A percentile compares a stretch with the other conserved stretches of the same genome.
Conservation (phyloP, 345 rosid species). For the Kandelia obovata region DNA sequence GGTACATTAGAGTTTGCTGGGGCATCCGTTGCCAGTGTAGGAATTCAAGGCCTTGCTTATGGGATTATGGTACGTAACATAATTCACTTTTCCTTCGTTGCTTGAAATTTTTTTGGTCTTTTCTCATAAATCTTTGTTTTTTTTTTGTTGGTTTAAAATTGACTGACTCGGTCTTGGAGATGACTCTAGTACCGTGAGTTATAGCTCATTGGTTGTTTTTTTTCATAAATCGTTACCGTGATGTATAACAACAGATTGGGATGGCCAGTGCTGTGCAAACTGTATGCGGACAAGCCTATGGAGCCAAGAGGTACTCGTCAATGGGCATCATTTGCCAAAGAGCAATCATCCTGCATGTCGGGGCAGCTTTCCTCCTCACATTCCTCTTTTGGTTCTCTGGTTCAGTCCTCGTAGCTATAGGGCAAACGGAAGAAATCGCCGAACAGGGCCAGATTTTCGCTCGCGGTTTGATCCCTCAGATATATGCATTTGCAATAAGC, state of each 20-base stretch:
- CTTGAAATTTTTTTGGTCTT: neutral
- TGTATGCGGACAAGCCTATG: conserved; percentile 92
- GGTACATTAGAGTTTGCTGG: conserved; percentile 81
- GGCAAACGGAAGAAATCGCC: conserved; percentile 61
- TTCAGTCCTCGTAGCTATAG: conserved; percentile 48
- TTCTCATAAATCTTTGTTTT: neutral
- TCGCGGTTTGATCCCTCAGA: conserved; percentile 68
- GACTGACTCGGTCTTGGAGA: no score
- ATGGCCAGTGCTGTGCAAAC: conserved; percentile 99
- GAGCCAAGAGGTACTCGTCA: conserved; percentile 61
- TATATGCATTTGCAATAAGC: conserved; percentile 72
- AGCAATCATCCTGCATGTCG: conserved; percentile 76
- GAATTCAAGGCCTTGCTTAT: conserved; percentile 92
- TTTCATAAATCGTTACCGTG: neutral
- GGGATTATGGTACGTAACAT: conserved; percentile 68
- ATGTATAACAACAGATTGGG: conserved; percentile 47
- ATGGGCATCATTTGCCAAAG: conserved; percentile 90
- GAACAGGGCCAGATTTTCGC: conserved; percentile 70
- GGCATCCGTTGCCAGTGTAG: conserved; percentile 81
- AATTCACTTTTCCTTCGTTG: neutral
- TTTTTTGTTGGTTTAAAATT: neutral
- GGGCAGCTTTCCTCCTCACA: conserved; percentile 65
- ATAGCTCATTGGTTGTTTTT: no score
- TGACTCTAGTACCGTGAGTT: no score
- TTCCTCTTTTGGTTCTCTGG: conserved; percentile 70